A percentile compares a stretch with the other conserved stretches of the same genome.
phyloP scores from a whole-genome alignment of 73 alveolate genomes.

The Uronychia binucleata region DNA sequence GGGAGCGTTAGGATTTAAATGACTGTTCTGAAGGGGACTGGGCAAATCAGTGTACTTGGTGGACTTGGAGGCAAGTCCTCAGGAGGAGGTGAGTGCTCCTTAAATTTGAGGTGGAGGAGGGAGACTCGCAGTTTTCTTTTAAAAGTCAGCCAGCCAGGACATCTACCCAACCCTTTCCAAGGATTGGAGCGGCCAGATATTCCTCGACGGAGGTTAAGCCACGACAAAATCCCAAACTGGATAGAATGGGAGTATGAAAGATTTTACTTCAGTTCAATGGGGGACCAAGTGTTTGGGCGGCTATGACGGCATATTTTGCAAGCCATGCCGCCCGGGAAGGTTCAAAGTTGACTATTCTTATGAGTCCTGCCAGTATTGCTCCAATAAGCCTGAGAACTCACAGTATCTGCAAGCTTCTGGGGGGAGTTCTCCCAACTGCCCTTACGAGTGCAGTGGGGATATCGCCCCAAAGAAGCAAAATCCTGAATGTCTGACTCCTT shows the following conservation, averaged over 20 bases:
- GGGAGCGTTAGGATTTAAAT: background rate
- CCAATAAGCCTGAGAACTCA: constrained; percentile 1
- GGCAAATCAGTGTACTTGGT: background rate
- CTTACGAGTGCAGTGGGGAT: constrained; percentile 6
- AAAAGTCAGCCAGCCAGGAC: background rate
- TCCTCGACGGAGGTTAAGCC: background rate
- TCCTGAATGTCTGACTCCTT: constrained; percentile 30
- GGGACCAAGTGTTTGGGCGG: constrained; percentile 30
- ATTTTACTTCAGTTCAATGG: background rate
- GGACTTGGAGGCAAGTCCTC: background rate
- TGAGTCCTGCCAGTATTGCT: constrained; percentile 1
- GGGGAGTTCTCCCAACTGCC: background rate
- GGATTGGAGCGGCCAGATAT: background rate
- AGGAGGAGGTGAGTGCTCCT: background rate
- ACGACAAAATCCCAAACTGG: background rate
- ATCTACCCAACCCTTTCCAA: background rate
- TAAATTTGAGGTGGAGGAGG: background rate
- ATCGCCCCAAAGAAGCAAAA: background rate
- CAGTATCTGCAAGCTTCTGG: constrained; percentile 2
- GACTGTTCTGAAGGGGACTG: background rate
- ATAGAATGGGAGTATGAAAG: background rate
- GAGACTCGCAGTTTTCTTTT: background rate
- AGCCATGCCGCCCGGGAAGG: constrained; percentile 10
- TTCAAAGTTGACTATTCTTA: constrained; percentile 24
- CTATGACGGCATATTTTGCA: constrained; percentile 14